A percentile compares a stretch with the other conserved stretches of the same genome.
Evolutionary conservation across 2,329 filamentous ascomycete genomes (phyloP).

Genomic region (Fragosphaeria purpurea): DNA sequence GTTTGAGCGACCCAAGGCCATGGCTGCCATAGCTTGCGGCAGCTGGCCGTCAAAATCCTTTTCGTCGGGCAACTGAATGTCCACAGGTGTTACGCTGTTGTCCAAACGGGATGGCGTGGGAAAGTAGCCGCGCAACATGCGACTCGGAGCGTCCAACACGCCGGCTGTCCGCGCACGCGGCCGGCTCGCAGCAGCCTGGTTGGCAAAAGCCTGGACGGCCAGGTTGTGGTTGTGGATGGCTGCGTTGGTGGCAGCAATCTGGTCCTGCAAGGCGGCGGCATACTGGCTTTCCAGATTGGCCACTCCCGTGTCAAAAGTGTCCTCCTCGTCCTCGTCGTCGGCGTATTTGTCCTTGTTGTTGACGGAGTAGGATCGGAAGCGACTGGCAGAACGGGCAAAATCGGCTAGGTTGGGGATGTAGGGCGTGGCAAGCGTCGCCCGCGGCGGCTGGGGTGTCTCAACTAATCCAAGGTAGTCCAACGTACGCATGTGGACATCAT

Average conservation of each 20-base stretch:
- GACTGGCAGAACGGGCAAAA: slow-evolving; percentile 67
- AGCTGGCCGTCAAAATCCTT: slow-evolving; percentile 66
- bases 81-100: slow-evolving; percentile 63
- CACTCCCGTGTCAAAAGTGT: slow-evolving; percentile 53
- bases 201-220: slow-evolving; percentile 85
- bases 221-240: slow-evolving; percentile 85
- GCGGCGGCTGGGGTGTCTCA: slow-evolving; percentile 76
- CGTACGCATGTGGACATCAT: slow-evolving; percentile 79
- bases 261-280: slow-evolving; percentile 51
- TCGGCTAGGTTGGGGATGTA: slow-evolving; percentile 68
- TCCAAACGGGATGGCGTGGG: slow-evolving; percentile 65
- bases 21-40: slow-evolving; percentile 69
- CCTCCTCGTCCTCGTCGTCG: slow-evolving; percentile 77
- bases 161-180: slow-evolving; percentile 87
- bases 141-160: slow-evolving; percentile 69
- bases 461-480: slow-evolving; percentile 92
- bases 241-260: slow-evolving; percentile 53
- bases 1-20: slow-evolving; percentile 60
- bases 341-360: slow-evolving; percentile 98
- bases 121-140: slow-evolving; percentile 61
- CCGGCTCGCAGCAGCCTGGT: slow-evolving; percentile 68
- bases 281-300: slow-evolving; percentile 46
- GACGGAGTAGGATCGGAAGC: slow-evolving; percentile 94
- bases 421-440: slow-evolving; percentile 63
- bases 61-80: slow-evolving; percentile 64